Conservation (phyloP, 495 filamentous ascomycete genomes). For the Penicillium atrosanguineum region DNA sequence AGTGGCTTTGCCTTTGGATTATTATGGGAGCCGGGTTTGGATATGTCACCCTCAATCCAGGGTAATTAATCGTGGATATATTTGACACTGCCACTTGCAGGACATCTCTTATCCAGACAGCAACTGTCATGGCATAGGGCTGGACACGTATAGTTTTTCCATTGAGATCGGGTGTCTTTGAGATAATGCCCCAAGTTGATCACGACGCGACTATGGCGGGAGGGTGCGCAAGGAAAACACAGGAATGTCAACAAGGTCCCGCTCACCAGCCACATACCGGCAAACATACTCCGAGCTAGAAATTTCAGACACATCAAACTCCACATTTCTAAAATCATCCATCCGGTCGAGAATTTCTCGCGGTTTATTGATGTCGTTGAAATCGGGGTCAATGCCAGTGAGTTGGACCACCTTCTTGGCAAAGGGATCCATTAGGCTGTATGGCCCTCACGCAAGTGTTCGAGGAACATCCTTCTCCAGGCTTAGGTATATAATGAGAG, state of each 20-base stretch:
- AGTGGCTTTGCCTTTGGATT: conserved; percentile 19
- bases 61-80: conserved; percentile 29
- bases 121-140: conserved; percentile 43
- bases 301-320: conserved; percentile 41
- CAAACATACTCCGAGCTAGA: conserved; percentile 36
- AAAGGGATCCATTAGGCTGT: conserved; percentile 29
- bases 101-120: conserved; percentile 36
- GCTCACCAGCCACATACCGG: conserved; percentile 27
- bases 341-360: conserved; percentile 30
- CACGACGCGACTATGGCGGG: conserved; percentile 36
- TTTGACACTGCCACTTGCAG: conserved; percentile 35
- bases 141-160: conserved; percentile 39
- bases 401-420: conserved; percentile 21
- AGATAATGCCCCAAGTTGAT: conserved; percentile 33
- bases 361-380: conserved; percentile 34
- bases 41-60: conserved; percentile 37
- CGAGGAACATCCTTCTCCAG: too few relatives aligned
- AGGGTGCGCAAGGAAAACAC: conserved; percentile 39
- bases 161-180: conserved; percentile 34
- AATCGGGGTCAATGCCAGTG: conserved; percentile 25
- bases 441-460: conserved; percentile 25
- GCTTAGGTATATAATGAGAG: too few relatives aligned
- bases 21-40: conserved; percentile 29
- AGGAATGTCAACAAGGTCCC: conserved; percentile 36
- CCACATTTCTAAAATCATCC: conserved; percentile 8